Evolutionary conservation across 73 alveolate genomes (phyloP).

Genomic region (Symbiodinium pilosum): DNA sequence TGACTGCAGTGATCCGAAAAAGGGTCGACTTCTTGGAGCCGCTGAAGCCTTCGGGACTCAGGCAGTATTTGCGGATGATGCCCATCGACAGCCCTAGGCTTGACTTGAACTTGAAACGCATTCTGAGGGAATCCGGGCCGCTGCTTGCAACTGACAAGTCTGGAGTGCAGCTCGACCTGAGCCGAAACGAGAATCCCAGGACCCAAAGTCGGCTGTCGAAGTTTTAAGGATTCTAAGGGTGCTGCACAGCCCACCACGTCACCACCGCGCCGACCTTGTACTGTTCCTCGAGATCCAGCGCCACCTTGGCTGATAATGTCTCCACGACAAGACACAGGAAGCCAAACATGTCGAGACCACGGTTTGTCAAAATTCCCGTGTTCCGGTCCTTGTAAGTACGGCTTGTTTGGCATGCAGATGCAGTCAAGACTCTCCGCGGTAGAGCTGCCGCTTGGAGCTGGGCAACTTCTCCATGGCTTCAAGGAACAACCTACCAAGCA

Average conservation of each 20-base stretch:
- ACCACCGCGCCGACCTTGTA: conserved; percentile 44
- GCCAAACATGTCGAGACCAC: too few relatives aligned
- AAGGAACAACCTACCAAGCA: conserved; percentile 21
- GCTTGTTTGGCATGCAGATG: too few relatives aligned
- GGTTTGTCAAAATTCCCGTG: too few relatives aligned
- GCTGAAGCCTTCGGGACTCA: neutral
- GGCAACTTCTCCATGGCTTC: conserved; percentile 78
- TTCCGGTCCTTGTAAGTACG: too few relatives aligned
- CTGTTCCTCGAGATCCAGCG: neutral
- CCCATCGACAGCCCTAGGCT: too few relatives aligned
- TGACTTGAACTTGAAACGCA: too few relatives aligned
- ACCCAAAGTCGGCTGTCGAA: neutral
- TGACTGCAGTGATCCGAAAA: conserved; percentile 35
- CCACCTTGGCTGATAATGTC: too few relatives aligned
- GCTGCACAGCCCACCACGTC: conserved; percentile 86
- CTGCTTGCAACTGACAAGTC: conserved; percentile 53
- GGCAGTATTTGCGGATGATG: neutral
- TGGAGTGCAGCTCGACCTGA: conserved; percentile 75
- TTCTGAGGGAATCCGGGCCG: neutral
- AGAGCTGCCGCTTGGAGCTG: conserved; percentile 34
- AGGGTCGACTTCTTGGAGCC: conserved; percentile 51
- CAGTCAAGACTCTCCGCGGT: conserved; percentile 46
- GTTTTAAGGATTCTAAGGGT: neutral
- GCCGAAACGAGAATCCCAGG: neutral
- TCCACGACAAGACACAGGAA: too few relatives aligned